Evolutionary conservation across 495 filamentous ascomycete genomes (phyloP), one percentile per base, ranked within the genome.

Genomic region (Penicillium soppii): DNA sequence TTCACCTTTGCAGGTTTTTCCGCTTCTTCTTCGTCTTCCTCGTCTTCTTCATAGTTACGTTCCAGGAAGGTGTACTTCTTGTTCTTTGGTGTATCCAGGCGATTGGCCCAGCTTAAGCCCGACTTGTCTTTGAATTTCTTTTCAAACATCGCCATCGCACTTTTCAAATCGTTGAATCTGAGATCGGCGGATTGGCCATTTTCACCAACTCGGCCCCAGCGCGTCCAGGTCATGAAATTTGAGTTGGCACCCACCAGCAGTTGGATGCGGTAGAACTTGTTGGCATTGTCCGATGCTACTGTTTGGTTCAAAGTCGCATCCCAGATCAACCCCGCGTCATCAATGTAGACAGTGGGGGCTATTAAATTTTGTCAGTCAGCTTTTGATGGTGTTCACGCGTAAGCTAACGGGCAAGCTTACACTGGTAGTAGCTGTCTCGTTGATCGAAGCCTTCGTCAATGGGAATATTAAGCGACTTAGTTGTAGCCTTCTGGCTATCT

Each of bases 171-270:
- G 8, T 74, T 70, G 23, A 64, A 26, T 2, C 71, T 73, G 2
- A 86, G 54, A 15, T 73, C 48, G 1, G 77, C 74, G 6, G 61
- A 76, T 56, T 89, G 82, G 2, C 90, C 90, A 26, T 45, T 57
- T 49, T 91, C 88, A 0, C 90, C 90, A 7, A 92, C 88, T 13
- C 90, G 79, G 9, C 90, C 90, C 87, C 85, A 92, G 12, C 86
- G 79, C 2, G 82, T 88, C 84, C 85, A 88, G 5, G 79, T 77
- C 17, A 69, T 53, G 68, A 74, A 87, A 6, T 61, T 43, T 7
- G 13, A 36, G 25, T 36, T 50, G 5, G 63, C 51, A 3, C 47
- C 46, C 7, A 58, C 53, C 7, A 79, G 52, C n/a, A 72, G 41
- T 63, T 88, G 83, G 19, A 89, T 58, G 21, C 80, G 76, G 54